phyloP scores from a whole-genome alignment of 768 basidiomycete genomes.

The Suillus plorans region DNA sequence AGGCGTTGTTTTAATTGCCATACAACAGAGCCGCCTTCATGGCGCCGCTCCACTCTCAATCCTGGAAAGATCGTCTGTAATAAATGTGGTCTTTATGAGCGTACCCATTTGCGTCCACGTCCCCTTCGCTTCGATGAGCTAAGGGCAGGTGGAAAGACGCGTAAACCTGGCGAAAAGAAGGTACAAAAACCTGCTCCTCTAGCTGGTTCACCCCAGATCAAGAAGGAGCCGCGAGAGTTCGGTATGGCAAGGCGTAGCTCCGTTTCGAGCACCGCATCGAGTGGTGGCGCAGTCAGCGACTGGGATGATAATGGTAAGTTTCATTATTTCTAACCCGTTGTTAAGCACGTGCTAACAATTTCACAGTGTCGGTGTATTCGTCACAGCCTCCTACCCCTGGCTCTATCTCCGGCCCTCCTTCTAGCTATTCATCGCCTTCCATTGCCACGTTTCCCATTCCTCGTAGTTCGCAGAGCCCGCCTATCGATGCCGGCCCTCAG shows the following conservation, averaged over 20 bases:
- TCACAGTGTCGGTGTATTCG: constrained; percentile 26
- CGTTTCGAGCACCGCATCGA: constrained; percentile 56
- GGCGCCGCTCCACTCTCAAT: constrained; percentile 86
- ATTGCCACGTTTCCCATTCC: constrained; percentile 60
- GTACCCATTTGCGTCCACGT: constrained; percentile 80
- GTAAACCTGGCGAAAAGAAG: constrained; percentile 46
- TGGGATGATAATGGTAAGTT: constrained; percentile 79
- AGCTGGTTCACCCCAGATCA: constrained; percentile 45
- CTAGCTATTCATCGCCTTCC: constrained; percentile 68
- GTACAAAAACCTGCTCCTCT: constrained; percentile 31
- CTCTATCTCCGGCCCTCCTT: constrained; percentile 57
- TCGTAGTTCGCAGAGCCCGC: constrained; percentile 51
- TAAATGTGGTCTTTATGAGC: constrained; percentile 90
- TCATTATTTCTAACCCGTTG: neutral
- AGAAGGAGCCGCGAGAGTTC: constrained; percentile 62
- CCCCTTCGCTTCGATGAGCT: constrained; percentile 88
- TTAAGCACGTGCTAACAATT: neutral
- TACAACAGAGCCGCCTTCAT: constrained; percentile 86
- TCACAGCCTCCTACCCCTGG: constrained; percentile 37
- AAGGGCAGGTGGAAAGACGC: constrained; percentile 80
- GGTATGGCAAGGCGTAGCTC: constrained; percentile 57
- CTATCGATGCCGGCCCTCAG: constrained; percentile 45
- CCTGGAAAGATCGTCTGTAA: constrained; percentile 94
- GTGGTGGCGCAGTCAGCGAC: constrained; percentile 59
- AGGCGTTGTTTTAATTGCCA: constrained; percentile 90